Conservation (phyloP, 164 flowering plant genomes). For the Aristolochia californica region DNA sequence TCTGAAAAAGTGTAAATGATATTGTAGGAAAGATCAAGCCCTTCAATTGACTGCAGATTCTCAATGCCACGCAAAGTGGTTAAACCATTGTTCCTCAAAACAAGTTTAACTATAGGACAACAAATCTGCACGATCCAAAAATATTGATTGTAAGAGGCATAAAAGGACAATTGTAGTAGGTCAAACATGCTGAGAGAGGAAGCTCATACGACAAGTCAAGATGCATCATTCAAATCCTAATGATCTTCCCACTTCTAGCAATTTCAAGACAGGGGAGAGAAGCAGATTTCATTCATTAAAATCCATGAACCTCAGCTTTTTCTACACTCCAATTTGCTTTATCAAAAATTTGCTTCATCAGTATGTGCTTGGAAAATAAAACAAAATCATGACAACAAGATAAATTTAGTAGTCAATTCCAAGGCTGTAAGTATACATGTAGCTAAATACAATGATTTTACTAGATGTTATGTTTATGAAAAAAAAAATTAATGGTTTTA, state of each 20-base stretch:
- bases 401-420: too few relatives aligned
- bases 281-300: too few relatives aligned
- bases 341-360: too few relatives aligned
- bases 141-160: constrained; percentile 2
- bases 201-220: background rate
- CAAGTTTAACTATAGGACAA: constrained; percentile 65
- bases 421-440: too few relatives aligned
- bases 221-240: background rate
- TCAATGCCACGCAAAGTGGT: constrained; percentile 79
- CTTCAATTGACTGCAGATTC: constrained; percentile 81
- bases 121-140: constrained; percentile 60
- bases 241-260: background rate
- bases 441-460: too few relatives aligned
- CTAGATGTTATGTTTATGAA: too few relatives aligned
- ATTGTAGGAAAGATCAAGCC: constrained; percentile 92
- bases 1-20: constrained; percentile 76
- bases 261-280: too few relatives aligned
- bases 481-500: too few relatives aligned
- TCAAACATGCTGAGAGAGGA: background rate
- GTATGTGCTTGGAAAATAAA: too few relatives aligned
- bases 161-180: background rate
- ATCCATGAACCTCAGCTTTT: too few relatives aligned
- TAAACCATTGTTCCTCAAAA: constrained; percentile 90
- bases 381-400: too few relatives aligned
- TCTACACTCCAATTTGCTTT: too few relatives aligned